Conservation (phyloP, 148 eudicot species). For the Nepenthes mirabilis region DNA sequence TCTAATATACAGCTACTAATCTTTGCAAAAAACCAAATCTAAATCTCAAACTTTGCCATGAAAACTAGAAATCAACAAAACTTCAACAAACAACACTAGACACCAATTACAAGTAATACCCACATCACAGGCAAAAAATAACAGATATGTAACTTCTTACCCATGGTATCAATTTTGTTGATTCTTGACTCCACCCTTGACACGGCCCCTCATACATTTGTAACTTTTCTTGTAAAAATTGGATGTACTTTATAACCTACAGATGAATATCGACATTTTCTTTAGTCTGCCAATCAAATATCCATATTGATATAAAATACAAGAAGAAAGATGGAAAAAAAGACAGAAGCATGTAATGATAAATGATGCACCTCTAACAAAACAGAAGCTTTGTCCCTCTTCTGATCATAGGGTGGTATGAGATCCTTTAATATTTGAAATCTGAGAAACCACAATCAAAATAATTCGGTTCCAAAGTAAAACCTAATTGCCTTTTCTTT, state of each 20-base stretch:
- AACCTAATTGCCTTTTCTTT: too few relatives aligned
- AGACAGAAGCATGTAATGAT: background rate
- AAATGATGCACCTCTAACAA: slow-evolving; percentile 64
- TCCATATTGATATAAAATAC: background rate
- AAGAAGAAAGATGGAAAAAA: background rate
- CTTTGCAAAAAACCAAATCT: too few relatives aligned
- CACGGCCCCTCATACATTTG: slow-evolving; percentile 63
- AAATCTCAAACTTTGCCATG: too few relatives aligned
- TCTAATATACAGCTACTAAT: too few relatives aligned
- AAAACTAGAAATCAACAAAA: too few relatives aligned
- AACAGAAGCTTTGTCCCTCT: slow-evolving; percentile 88
- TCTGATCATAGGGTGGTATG: slow-evolving; percentile 89
- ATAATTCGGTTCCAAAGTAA: too few relatives aligned
- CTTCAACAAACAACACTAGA: too few relatives aligned
- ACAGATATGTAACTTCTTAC: slow-evolving; percentile 24
- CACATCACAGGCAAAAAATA: background rate
- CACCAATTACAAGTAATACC: background rate
- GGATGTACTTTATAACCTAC: slow-evolving; percentile 89
- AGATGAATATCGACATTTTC: slow-evolving; percentile 4
- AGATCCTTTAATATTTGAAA: slow-evolving; percentile 83
- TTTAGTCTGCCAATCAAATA: background rate
- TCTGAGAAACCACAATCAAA: slow-evolving; percentile 21
- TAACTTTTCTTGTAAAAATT: slow-evolving; percentile 64
- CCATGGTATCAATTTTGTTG: slow-evolving; percentile 61
- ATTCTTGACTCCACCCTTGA: slow-evolving; percentile 66